Base-by-base conservation (phyloP, 129 eudicot species). In the Heracleum sosnowskyi region DNA sequence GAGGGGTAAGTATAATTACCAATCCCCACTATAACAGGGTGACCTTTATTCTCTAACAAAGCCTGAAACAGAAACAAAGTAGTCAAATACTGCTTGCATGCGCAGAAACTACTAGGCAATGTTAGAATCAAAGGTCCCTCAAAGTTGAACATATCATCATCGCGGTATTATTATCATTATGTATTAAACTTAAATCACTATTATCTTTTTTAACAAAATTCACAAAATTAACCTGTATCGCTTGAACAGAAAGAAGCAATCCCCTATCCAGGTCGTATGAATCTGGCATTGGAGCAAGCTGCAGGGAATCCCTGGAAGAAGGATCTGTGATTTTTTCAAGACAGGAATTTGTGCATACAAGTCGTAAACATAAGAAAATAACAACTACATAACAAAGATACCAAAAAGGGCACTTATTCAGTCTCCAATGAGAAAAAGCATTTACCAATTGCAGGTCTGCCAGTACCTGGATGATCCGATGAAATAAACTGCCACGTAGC, bases 241-340 rank as follows among this genome's bases (percentile, higher is more conserved):
- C 99, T 86, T 96, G 99, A 63, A 96, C 97, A 78, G 99, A 87
- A 75, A 96, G 97, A 77, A 96, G 96, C 83, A 96, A 81, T 70
- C 99, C 99, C 81, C 99, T 86, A 68, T 96, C 99, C 78, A 96
- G 84, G 79, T 96, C 99, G 87, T 90, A 92, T 69, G 97, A 96
- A 84, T 96, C 99, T 66, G 90, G 96, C 97, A 92, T 92, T 53
- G 99, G 97, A 41, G 90, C 97, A 89, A 96, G 99, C 82, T 90
- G 95, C 85, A 87, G 79, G 70, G 85, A 85, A 79, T 85, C 92
- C 93, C 95, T 86, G 92, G 90, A 90, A 90, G 94, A 88, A 77
- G 96, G 88, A 84, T 91, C 99, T 96, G 99, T 83, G 81, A 81
- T 87, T 84, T 89, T 84, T 92, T 86, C 88, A 92, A 89, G 89